Evolutionary conservation across 352 stramenopile species (phyloP).

Genomic region (Phytopythium helicoides): DNA sequence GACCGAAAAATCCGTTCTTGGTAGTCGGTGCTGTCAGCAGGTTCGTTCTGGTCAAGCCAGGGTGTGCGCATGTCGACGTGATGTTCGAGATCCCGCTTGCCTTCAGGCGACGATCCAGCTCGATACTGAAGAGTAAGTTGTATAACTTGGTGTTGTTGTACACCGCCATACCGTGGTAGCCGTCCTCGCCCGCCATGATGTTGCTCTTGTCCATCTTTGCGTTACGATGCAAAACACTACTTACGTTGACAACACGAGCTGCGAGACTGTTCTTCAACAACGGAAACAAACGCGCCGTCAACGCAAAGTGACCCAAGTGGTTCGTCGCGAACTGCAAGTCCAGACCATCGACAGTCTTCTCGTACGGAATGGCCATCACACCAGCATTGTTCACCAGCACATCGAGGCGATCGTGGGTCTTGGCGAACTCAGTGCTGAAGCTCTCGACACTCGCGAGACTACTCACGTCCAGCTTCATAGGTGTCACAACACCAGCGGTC

Average conservation of each 20-base stretch:
- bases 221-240: too few relatives aligned
- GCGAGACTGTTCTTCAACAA: too few relatives aligned
- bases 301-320: too few relatives aligned
- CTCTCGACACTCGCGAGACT: conserved; percentile 26
- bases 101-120: conserved; percentile 82
- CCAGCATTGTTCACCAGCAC: conserved; percentile 60
- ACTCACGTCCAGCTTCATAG: conserved; percentile 41
- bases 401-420: conserved; percentile 26
- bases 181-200: too few relatives aligned
- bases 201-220: too few relatives aligned
- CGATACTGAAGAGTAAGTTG: conserved; percentile 94
- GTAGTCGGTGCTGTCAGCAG: too few relatives aligned
- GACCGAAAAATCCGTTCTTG: too few relatives aligned
- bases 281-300: too few relatives aligned
- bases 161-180: conserved; percentile 31
- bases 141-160: conserved; percentile 93
- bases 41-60: too few relatives aligned
- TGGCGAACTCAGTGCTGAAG: conserved; percentile 28
- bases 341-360: too few relatives aligned
- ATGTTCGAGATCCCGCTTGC: conserved; percentile 36
- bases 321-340: too few relatives aligned
- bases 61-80: conserved; percentile 74
- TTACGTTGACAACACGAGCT: too few relatives aligned
- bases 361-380: conserved; percentile 35
- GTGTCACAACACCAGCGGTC: conserved; percentile 6